phyloP scores from a whole-genome alignment of 1,284 basidiomycete genomes.

The Schizophyllum amplum region DNA sequence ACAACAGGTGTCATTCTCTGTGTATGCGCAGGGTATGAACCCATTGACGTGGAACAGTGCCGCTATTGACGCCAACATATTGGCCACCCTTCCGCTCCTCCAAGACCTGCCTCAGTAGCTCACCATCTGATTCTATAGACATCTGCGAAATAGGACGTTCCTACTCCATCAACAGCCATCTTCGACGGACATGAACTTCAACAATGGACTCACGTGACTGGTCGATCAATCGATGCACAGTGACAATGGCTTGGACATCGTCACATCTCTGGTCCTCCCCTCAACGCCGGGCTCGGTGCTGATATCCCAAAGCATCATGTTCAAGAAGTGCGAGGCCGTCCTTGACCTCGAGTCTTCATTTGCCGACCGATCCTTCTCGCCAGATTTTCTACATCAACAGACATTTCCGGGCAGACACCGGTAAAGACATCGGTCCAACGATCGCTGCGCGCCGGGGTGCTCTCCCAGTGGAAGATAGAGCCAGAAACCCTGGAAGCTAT shows the following conservation, averaged over 20 bases:
- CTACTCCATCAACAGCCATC: too few species aligned
- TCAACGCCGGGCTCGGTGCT: background rate
- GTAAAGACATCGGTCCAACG: conserved; percentile 94
- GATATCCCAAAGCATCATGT: conserved; percentile 29
- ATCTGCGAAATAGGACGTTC: too few species aligned
- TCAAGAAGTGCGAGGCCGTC: conserved; percentile 43
- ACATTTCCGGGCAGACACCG: conserved; percentile 89
- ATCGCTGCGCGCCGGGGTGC: conserved; percentile 72
- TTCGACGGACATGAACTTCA: too few species aligned
- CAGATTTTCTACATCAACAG: conserved; percentile 82
- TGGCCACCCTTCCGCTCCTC: too few species aligned
- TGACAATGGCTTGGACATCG: conserved; percentile 4
- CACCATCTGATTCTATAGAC: too few species aligned
- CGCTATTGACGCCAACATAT: too few species aligned
- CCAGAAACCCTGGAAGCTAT: conserved; percentile 81
- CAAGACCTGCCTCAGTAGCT: too few species aligned
- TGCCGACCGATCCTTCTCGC: conserved; percentile 9
- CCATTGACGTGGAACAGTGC: too few species aligned
- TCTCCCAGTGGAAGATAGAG: conserved; percentile 82
- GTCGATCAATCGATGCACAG: background rate
- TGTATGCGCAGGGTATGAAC: too few species aligned
- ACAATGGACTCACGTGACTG: background rate
- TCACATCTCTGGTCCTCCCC: conserved; percentile 1
- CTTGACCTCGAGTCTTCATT: conserved; percentile 2
- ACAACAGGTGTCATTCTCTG: too few species aligned